These are phyloP conservation scores for Hirschfeldia incana DNA, from an alignment of 345 rosid species.

Conservation along the genomic window DNA sequence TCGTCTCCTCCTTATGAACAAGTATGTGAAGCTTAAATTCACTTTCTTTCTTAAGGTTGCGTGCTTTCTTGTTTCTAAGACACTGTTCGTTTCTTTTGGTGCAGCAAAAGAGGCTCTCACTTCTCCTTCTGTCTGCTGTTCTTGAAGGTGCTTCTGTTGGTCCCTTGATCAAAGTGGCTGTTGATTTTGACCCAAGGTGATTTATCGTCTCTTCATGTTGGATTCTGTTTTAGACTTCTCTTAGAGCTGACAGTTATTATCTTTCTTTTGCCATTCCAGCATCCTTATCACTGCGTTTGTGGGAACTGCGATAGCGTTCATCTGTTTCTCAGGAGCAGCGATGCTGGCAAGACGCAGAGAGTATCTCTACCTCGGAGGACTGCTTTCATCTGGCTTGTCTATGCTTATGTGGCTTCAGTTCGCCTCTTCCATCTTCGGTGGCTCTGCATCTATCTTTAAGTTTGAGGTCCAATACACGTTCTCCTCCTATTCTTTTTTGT, in stretches of 20 bases:
- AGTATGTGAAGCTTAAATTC: constrained; percentile 36
- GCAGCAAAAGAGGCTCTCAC: constrained; percentile 78
- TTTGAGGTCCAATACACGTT: constrained; percentile 58
- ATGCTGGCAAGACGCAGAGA: constrained; percentile 94
- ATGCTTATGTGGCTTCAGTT: constrained; percentile 88
- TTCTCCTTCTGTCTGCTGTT: constrained; percentile 64
- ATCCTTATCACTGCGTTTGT: constrained; percentile 80
- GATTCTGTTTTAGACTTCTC: background rate
- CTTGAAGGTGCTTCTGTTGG: constrained; percentile 91
- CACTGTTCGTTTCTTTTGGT: background rate
- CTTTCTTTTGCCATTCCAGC: constrained; percentile 40
- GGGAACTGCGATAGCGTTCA: constrained; percentile 87
- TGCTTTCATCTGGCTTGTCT: constrained; percentile 90
- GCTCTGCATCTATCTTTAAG: constrained; percentile 79
- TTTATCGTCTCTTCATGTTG: constrained; percentile 26
- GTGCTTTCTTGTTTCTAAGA: background rate
- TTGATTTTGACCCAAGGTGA: constrained; percentile 79
- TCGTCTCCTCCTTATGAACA: constrained; percentile 58
- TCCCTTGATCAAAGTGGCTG: constrained; percentile 72
- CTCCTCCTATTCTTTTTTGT: constrained; percentile 5
- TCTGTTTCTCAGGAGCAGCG: constrained; percentile 92
- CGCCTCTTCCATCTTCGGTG: constrained; percentile 87
- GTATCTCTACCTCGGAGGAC: constrained; percentile 90
- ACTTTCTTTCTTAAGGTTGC: background rate
- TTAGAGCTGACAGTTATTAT: background rate